These are phyloP conservation scores for Arthrobotrys entomopaga DNA, from an alignment of 2,329 filamentous ascomycete species.

Conservation along the genomic window DNA sequence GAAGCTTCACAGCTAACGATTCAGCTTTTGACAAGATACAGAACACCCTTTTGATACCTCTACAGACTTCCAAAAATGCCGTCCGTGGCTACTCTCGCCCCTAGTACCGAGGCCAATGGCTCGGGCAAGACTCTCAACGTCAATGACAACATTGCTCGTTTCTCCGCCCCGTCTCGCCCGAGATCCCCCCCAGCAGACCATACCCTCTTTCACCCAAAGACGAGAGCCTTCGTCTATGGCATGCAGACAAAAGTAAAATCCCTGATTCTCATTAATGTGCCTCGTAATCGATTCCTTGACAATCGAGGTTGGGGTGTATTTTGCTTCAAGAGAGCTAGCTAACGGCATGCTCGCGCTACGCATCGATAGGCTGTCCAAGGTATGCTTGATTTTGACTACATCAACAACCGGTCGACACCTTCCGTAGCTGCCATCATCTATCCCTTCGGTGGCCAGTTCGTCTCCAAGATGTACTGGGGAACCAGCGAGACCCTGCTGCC, in stretches of 20 bases:
- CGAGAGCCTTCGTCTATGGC: slow-evolving; percentile 99
- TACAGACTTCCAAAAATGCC: slow-evolving; percentile 34
- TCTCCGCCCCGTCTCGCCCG: slow-evolving; percentile 89
- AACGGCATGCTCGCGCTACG: slow-evolving; percentile 5
- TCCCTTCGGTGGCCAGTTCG: slow-evolving; percentile 99
- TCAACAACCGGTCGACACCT: slow-evolving; percentile 94
- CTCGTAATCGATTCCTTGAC: background rate
- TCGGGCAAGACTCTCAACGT: slow-evolving; percentile 69
- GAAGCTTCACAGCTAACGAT: slow-evolving; percentile 7
- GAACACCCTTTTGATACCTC: background rate
- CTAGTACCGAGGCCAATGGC: slow-evolving; percentile 57
- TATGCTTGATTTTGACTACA: slow-evolving; percentile 96
- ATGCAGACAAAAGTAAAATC: slow-evolving; percentile 94
- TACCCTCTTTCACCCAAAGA: slow-evolving; percentile 98
- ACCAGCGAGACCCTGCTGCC: slow-evolving; percentile 98
- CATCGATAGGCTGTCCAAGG: slow-evolving; percentile 65
- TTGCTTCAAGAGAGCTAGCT: background rate
- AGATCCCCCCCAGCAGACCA: slow-evolving; percentile 87
- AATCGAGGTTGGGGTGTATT: background rate
- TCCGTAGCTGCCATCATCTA: slow-evolving; percentile 99
- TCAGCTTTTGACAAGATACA: slow-evolving; percentile 2
- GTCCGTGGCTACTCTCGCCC: slow-evolving; percentile 56
- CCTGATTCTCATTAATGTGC: slow-evolving; percentile 70
- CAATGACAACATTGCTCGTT: slow-evolving; percentile 99
- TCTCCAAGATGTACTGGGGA: slow-evolving; percentile 99